Evolutionary conservation across 768 basidiomycete species (phyloP).

Genomic region (Podaxis sp.): DNA sequence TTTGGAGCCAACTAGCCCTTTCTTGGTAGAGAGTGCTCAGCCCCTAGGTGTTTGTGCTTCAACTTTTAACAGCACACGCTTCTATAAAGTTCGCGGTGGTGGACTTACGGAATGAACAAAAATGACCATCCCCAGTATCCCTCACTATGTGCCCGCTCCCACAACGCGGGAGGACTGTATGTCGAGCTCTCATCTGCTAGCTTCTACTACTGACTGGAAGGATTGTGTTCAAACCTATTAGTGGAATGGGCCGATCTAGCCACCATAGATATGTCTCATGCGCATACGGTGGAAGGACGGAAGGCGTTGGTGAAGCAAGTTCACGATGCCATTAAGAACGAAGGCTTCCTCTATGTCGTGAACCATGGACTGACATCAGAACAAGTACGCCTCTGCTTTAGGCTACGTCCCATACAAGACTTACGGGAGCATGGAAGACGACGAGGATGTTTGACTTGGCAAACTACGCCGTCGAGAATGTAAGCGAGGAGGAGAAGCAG

Average conservation of each 20-base stretch:
- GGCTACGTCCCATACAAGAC: background rate
- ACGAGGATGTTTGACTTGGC: slow-evolving; percentile 49
- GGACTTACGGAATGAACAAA: background rate
- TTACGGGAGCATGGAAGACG: slow-evolving; percentile 5
- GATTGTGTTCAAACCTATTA: slow-evolving; percentile 5
- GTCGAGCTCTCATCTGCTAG: background rate
- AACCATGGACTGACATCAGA: slow-evolving; percentile 46
- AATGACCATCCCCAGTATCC: background rate
- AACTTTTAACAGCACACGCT: background rate
- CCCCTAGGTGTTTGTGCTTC: background rate
- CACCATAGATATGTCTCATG: slow-evolving; percentile 46
- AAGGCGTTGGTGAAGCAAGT: slow-evolving; percentile 36
- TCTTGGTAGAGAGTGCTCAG: background rate
- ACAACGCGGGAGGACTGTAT: background rate
- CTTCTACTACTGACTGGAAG: background rate
- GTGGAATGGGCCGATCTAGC: slow-evolving; percentile 43
- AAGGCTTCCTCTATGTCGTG: slow-evolving; percentile 49
- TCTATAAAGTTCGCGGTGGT: background rate
- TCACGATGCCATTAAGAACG: slow-evolving; percentile 37
- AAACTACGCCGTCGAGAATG: slow-evolving; percentile 40
- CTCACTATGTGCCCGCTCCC: background rate
- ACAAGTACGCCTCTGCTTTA: slow-evolving; percentile 29
- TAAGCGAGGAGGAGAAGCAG: slow-evolving; percentile 42
- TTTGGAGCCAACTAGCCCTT: background rate
- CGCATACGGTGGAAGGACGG: slow-evolving; percentile 34